Evolutionary conservation across 1,284 basidiomycete genomes (phyloP), one percentile per base, ranked within the genome.

Genomic region (Meira nashicola): DNA sequence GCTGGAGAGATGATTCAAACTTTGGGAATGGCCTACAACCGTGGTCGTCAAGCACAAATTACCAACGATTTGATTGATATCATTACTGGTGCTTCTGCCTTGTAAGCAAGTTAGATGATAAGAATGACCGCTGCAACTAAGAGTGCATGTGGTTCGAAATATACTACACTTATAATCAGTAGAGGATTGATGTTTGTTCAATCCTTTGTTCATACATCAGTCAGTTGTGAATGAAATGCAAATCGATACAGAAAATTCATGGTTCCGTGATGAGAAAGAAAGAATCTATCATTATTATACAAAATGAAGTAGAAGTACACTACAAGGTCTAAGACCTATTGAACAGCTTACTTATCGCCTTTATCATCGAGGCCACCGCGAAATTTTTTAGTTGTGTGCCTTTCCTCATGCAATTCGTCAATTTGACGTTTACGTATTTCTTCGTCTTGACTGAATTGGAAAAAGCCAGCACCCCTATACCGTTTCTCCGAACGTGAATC

Each of bases 31-130:
- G 58, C 76, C 43, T 79, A 94, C 86, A 97, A 97, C 82, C 90
- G 94, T 86, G 93, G 92, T 84, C 92, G 94, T 80, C 94, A 98
- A 84, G 94, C 93, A 68, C 87, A 91, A 73, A 98, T 97, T 78
- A 93, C 92, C 67, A 93, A 92, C 83, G 91, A 93, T 82, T 82
- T 93, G 71, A 89, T 93, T 75, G 90, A 93, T 81, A 93, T 93
- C 76, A 93, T 93, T 77, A 92, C 90, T 72, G 90, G 89, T 90
- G 78, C 79, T 55, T 78, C 74, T 81, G 67, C 82, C 81, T 67
- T 77, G 44, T 73, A 64, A 66, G 33, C 28, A 33, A 33, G n/a
- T n/a, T n/a, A n/a, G 4, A 33, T 3, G 28, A 33, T 3, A 33
- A 33, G 28, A 33, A 33, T 33, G 28, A 33, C n/a, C n/a, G n/a